Evolutionary conservation across 257 asterid genomes (phyloP).

Genomic region (Ehretia macrophylla): DNA sequence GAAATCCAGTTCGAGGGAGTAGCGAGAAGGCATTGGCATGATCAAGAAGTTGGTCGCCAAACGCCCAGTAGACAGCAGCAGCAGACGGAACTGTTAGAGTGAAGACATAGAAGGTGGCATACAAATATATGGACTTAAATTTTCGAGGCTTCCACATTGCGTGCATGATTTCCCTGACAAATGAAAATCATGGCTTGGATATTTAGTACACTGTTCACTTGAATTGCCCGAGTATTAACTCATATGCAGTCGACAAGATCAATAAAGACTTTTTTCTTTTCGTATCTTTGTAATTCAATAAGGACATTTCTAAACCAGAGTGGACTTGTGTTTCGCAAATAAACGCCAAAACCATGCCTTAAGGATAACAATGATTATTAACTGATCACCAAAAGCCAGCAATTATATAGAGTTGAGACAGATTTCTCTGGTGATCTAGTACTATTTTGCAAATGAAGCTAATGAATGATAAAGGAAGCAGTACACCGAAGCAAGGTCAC

Average conservation of each 20-base stretch:
- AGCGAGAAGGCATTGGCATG: slow-evolving; percentile 80
- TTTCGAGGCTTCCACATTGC: slow-evolving; percentile 95
- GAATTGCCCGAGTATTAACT: too few species aligned
- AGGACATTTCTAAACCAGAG: too few species aligned
- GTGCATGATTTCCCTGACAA: slow-evolving; percentile 78
- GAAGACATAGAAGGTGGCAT: slow-evolving; percentile 77
- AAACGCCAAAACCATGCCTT: too few species aligned
- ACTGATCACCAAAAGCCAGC: not conserved
- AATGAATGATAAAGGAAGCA: too few species aligned
- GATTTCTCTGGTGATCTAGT: too few species aligned
- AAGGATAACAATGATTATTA: too few species aligned
- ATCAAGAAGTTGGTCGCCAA: slow-evolving; percentile 67
- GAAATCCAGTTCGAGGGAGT: slow-evolving; percentile 56
- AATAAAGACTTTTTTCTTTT: too few species aligned
- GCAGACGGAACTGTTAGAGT: slow-evolving; percentile 80
- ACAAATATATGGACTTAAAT: slow-evolving; percentile 67
- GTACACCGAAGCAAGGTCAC: too few species aligned
- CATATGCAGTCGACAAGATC: too few species aligned
- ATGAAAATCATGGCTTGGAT: not conserved
- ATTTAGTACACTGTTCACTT: slow-evolving; percentile 6
- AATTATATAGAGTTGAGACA: not conserved
- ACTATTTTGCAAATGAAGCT: too few species aligned
- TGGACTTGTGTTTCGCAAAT: not conserved
- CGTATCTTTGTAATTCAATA: too few species aligned
- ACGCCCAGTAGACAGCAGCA: slow-evolving; percentile 81